Evolutionary conservation across 2,329 filamentous ascomycete species (phyloP), one percentile per base, ranked within the genome.

Genomic region (Neofusicoccum ribis): DNA sequence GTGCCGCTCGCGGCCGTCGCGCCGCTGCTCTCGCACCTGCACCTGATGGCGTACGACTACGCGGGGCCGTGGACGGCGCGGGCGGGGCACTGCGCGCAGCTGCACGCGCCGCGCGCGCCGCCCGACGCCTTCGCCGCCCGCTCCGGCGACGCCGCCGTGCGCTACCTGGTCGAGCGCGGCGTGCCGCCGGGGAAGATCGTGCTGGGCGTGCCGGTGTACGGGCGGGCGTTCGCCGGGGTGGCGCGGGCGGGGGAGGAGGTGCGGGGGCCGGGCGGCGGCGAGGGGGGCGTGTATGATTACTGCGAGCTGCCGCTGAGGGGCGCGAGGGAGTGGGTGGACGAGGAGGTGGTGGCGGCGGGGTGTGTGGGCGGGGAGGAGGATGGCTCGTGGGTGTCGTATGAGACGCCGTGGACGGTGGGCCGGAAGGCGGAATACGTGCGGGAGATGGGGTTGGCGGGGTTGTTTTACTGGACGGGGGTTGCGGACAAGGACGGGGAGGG

Each of bases 351-450:
- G 12, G 90, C 90, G 20, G 91, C 91, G 56, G n/a, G 8, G 15
- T 60, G 56, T 23, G 15, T 23, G 23, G 6, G 90, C 86, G 90
- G 85, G 1, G 90, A 85, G 1, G 90, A 92, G 70, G 89, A 89
- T 3, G 91, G 90, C 20, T 23, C 20, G 0, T 93, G 92, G 69
- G 86, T 94, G 47, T 89, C 86, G 1, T 95, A 94, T 74, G 91
- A 95, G 76, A 92, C 89, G 69, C 87, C 89, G 3, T 85, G 88
- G 50, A 93, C 91, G 2, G 91, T 94, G 41, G 84, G 85, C 76
- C 85, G 88, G 75, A 95, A 95, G 79, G 91, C 89, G 1, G 80
- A 82, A 8, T 93, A 89, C 75, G 91, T 88, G 75, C 89, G 86
- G 71, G 85, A 90, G 70, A 88, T 89, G 70, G 85, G 86, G 37